Evolutionary conservation across 2,329 filamentous ascomycete species (phyloP), one percentile per base, ranked within the genome.

Genomic region (Cladophialophora immunda): DNA sequence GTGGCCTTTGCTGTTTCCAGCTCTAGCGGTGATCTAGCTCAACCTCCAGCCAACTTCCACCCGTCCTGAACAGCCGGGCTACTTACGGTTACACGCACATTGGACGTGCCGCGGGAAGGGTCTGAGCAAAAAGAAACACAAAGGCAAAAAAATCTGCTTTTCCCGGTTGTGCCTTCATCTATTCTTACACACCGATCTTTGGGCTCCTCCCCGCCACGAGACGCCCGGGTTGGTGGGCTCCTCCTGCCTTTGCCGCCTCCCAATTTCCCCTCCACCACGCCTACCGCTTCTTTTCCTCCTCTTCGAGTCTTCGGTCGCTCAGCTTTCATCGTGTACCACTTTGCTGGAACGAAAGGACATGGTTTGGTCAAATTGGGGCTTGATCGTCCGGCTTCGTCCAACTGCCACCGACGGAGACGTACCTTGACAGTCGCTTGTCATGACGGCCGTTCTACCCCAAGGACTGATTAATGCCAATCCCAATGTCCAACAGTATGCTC

Each of bases 381-480:
- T 57, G 63, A 64, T 32, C 32, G 57, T 68, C 17, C 58, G 61
- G 66, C 52, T 64, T 65, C 61, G 60, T 64, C 63, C 57, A 66
- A 66, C 57, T 66, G 57, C 50, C 52, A 47, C 47, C 34, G 59
- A 41, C 47, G 54, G 53, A 56, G 63, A 55, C 50, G 52, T 29
- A 55, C 32, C 63, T 54, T 68, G 56, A 58, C 30, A 15, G 32
- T 36, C 61, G 60, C 65, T 68, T 70, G 68, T 59, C 68, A 70
- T 70, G 68, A 68, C 68, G 56, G 68, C 68, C 68, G 62, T 62
- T 27, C 54, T 70, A 45, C 68, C 68, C 22, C 63, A 57, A 55
- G 68, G 68, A 62, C 60, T 70, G 22, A 59, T 70, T 50, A 62
- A 68, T 63, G 53, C 66, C 13, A 66, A 62, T 32, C 19, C 50